Percentiles rank a stretch among this genome's conserved stretches.
Evolutionary conservation across 768 basidiomycete species (phyloP).

Genomic region (Pleurotus citrinopileatus): DNA sequence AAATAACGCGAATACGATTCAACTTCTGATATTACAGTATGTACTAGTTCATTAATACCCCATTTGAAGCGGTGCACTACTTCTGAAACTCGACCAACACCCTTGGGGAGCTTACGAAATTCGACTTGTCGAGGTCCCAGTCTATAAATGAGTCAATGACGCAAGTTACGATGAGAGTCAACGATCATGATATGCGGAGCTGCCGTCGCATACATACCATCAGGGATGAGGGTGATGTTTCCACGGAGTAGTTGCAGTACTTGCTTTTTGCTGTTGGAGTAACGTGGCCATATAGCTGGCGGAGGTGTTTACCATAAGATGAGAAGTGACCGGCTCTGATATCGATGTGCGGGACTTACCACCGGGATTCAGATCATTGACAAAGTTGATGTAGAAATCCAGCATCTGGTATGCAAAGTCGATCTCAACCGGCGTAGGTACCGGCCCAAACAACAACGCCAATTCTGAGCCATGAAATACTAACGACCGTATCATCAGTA

Average conservation of each 20-base stretch:
- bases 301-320: background rate
- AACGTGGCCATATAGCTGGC: slow-evolving; percentile 48
- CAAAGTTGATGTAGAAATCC: slow-evolving; percentile 56
- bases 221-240: slow-evolving; percentile 52
- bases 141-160: slow-evolving; percentile 25
- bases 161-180: background rate
- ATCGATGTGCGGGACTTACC: slow-evolving; percentile 27
- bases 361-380: slow-evolving; percentile 54
- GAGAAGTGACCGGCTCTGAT: too few species aligned
- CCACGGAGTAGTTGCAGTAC: slow-evolving; percentile 49
- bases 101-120: slow-evolving; percentile 36
- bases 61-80: slow-evolving; percentile 17
- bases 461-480: slow-evolving; percentile 52
- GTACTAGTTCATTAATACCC: too few species aligned
- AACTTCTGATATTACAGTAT: too few species aligned
- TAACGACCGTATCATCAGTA: slow-evolving; percentile 15
- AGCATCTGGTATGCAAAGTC: slow-evolving; percentile 45
- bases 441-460: slow-evolving; percentile 43
- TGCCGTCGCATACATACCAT: slow-evolving; percentile 37
- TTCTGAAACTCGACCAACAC: slow-evolving; percentile 47
- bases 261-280: slow-evolving; percentile 25
- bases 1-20: too few species aligned
- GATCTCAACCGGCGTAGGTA: slow-evolving; percentile 38
- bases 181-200: background rate
- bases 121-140: slow-evolving; percentile 35